Evolutionary conservation across 2,329 filamentous ascomycete species (phyloP).

Genomic region (Cladosporium sp.): DNA sequence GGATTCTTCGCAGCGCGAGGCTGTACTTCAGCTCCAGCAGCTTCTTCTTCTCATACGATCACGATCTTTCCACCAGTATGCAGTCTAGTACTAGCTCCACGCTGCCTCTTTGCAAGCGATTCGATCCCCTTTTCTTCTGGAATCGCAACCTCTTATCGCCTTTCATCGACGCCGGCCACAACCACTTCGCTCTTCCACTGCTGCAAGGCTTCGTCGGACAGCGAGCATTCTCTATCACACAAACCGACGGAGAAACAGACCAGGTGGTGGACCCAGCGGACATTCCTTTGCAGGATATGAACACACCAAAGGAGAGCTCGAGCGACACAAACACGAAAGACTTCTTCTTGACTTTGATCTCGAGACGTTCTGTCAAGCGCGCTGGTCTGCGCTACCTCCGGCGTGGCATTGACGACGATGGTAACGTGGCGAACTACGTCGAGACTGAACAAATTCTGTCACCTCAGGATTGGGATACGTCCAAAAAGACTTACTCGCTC

Average conservation of each 20-base stretch:
- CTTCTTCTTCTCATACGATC: conserved; percentile 95
- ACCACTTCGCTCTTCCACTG: conserved; percentile 73
- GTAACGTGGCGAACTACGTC: conserved; percentile 84
- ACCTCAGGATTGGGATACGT: conserved; percentile 63
- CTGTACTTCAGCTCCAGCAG: conserved; percentile 80
- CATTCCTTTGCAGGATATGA: conserved; percentile 8
- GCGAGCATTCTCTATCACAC: conserved; percentile 63
- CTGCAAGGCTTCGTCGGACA: conserved; percentile 96
- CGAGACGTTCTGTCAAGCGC: conserved; percentile 81
- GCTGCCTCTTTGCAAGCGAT: conserved; percentile 68
- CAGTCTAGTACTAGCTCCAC: conserved; percentile 45
- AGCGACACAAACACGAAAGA: conserved; percentile 35
- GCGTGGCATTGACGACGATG: conserved; percentile 86
- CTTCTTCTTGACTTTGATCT: conserved; percentile 86
- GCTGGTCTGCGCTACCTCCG: conserved; percentile 88
- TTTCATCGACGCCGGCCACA: conserved; percentile 73
- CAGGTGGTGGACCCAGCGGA: conserved; percentile 30
- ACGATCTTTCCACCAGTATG: conserved; percentile 77
- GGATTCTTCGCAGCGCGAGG: conserved; percentile 79
- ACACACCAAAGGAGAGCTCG: neutral
- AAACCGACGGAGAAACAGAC: conserved; percentile 32
- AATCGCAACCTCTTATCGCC: conserved; percentile 74
- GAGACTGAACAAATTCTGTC: conserved; percentile 96
- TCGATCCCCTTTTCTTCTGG: conserved; percentile 83
- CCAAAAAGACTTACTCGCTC: conserved; percentile 73